Evolutionary conservation across 805 yeast species (phyloP).

Genomic region (Teunomyces panamensis): DNA sequence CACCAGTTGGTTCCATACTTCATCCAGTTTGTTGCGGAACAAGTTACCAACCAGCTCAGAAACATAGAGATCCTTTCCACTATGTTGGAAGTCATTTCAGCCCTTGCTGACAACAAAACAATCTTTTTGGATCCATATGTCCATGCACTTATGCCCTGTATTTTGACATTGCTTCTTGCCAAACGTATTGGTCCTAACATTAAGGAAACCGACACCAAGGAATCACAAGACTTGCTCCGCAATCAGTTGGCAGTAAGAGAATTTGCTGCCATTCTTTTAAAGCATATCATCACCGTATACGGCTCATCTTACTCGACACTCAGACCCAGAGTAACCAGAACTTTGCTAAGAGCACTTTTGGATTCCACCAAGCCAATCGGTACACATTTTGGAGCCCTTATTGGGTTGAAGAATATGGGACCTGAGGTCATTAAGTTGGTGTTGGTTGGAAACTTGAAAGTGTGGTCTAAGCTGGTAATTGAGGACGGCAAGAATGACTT

Average conservation of each 20-base stretch:
- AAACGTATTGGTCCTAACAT: conserved; percentile 69
- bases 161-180: conserved; percentile 83
- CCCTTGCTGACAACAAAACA: conserved; percentile 77
- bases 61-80: conserved; percentile 69
- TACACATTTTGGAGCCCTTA: conserved; percentile 87
- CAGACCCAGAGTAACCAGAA: conserved; percentile 91
- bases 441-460: conserved; percentile 76
- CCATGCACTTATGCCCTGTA: conserved; percentile 96
- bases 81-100: conserved; percentile 85
- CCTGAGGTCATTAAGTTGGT: conserved; percentile 82
- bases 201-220: conserved; percentile 34
- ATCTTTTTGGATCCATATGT: conserved; percentile 92
- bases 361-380: conserved; percentile 82
- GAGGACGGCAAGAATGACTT: conserved; percentile 35
- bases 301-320: conserved; percentile 85
- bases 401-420: conserved; percentile 82
- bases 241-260: conserved; percentile 68
- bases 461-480: conserved; percentile 70
- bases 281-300: conserved; percentile 72
- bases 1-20: conserved; percentile 97
- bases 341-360: conserved; percentile 84
- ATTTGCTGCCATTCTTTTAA: conserved; percentile 79
- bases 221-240: conserved; percentile 26
- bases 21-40: conserved; percentile 94
- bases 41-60: conserved; percentile 81